Percentiles rank a stretch among this genome's conserved stretches.
Conservation (phyloP, 805 yeast species). For the Kodamaea laetipori region DNA sequence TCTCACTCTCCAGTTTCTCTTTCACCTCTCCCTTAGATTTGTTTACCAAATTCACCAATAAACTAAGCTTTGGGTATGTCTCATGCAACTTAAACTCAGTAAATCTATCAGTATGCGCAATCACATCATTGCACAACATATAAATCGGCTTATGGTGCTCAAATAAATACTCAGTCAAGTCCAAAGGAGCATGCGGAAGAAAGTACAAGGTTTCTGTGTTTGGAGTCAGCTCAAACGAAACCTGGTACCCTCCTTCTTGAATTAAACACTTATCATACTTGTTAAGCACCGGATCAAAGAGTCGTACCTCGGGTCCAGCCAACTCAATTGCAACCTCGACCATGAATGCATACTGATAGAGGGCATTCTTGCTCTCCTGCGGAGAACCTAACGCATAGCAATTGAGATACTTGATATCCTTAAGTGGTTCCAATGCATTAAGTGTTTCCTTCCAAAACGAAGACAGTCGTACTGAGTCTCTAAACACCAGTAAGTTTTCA, state of each 20-base stretch:
- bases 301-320: slow-evolving; percentile 34
- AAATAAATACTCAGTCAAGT: slow-evolving; percentile 47
- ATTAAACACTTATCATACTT: slow-evolving; percentile 43
- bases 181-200: slow-evolving; percentile 76
- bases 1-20: too few relatives aligned
- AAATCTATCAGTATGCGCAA: slow-evolving; percentile 56
- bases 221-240: slow-evolving; percentile 11
- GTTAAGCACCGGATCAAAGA: slow-evolving; percentile 68
- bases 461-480: slow-evolving; percentile 19
- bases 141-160: slow-evolving; percentile 33
- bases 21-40: slow-evolving; percentile 11
- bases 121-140: slow-evolving; percentile 53
- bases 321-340: slow-evolving; percentile 36
- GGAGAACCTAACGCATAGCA: slow-evolving; percentile 56
- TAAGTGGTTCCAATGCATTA: slow-evolving; percentile 15
- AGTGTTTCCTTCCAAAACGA: slow-evolving; percentile 29
- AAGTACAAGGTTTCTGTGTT: slow-evolving; percentile 47
- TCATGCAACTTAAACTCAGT: slow-evolving; percentile 43
- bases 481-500: not conserved
- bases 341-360: slow-evolving; percentile 66
- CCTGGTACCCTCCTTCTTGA: slow-evolving; percentile 14
- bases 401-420: slow-evolving; percentile 1
- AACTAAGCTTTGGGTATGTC: slow-evolving; percentile 48
- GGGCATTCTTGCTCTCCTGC: slow-evolving; percentile 55
- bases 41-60: slow-evolving; percentile 30